Evolutionary conservation across 345 rosid species (phyloP).

Genomic region (Brassica carinata): DNA sequence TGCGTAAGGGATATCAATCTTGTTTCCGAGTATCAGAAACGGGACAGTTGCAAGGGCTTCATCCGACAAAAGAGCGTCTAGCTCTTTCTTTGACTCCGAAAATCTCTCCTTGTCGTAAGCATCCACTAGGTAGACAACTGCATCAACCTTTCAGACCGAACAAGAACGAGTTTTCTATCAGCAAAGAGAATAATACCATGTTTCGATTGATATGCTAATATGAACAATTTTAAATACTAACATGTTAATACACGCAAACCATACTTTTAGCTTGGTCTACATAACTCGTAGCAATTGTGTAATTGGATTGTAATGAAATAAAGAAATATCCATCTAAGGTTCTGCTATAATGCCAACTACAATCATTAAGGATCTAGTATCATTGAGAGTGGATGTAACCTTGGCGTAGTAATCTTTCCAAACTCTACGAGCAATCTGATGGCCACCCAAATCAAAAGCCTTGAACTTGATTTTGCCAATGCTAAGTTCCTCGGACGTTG

Average conservation of each 20-base stretch:
- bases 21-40: neutral
- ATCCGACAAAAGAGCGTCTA: slow-evolving; percentile 67
- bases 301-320: too few species aligned
- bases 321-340: too few species aligned
- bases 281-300: too few species aligned
- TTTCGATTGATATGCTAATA: neutral
- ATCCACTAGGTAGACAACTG: slow-evolving; percentile 72
- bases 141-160: slow-evolving; percentile 56
- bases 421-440: neutral
- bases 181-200: neutral
- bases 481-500: slow-evolving; percentile 78
- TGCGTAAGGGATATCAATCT: slow-evolving; percentile 72
- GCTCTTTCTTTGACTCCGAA: slow-evolving; percentile 61
- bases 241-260: neutral
- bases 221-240: neutral
- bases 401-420: slow-evolving; percentile 29
- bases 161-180: neutral
- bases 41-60: slow-evolving; percentile 50
- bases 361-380: too few species aligned
- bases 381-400: neutral
- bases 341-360: too few species aligned
- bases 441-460: neutral
- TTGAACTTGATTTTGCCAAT: slow-evolving; percentile 51
- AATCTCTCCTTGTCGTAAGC: slow-evolving; percentile 73
- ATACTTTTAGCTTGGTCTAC: too few species aligned